These are phyloP conservation scores for Holtermannia corniformis DNA, from an alignment of 768 basidiomycete species.

Conservation along the genomic window DNA sequence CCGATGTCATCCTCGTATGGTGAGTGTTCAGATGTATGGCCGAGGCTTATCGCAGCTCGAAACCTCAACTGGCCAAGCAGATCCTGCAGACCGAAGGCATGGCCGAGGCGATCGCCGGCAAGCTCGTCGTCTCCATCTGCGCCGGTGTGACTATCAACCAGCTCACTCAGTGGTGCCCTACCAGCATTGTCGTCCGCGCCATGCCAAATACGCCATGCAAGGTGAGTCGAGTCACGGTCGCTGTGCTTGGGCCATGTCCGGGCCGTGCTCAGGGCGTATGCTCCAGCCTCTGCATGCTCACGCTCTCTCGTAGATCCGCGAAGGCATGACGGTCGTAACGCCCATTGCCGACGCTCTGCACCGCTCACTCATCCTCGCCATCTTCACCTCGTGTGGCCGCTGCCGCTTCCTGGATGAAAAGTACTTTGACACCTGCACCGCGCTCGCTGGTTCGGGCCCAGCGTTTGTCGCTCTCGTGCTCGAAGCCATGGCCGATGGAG, in stretches of 20 bases:
- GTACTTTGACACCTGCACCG: constrained; percentile 97
- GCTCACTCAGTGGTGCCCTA: constrained; percentile 61
- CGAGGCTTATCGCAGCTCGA: constrained; percentile 56
- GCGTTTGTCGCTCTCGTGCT: constrained; percentile 94
- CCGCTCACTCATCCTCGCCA: constrained; percentile 67
- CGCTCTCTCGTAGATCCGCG: constrained; percentile 62
- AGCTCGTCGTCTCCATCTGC: constrained; percentile 90
- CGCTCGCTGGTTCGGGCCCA: constrained; percentile 88
- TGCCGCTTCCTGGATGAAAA: constrained; percentile 96
- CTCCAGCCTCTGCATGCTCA: background rate
- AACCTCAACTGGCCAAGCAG: constrained; percentile 71
- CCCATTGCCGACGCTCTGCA: constrained; percentile 56
- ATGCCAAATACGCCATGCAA: constrained; percentile 99
- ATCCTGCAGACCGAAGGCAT: constrained; percentile 71
- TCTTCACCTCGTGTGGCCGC: constrained; percentile 93
- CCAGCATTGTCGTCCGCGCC: constrained; percentile 78
- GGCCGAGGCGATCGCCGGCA: constrained; percentile 70
- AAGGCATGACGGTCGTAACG: constrained; percentile 95
- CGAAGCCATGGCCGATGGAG: constrained; percentile 98
- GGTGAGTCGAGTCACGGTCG: constrained; percentile 46
- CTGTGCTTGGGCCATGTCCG: background rate
- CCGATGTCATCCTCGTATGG: constrained; percentile 86
- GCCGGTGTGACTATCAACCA: constrained; percentile 91
- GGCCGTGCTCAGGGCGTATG: background rate
- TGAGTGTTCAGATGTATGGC: constrained; percentile 41